Evolutionary conservation across 192 early-diverging fungal species (phyloP).

Genomic region (Rhizoclosmatium sp.): DNA sequence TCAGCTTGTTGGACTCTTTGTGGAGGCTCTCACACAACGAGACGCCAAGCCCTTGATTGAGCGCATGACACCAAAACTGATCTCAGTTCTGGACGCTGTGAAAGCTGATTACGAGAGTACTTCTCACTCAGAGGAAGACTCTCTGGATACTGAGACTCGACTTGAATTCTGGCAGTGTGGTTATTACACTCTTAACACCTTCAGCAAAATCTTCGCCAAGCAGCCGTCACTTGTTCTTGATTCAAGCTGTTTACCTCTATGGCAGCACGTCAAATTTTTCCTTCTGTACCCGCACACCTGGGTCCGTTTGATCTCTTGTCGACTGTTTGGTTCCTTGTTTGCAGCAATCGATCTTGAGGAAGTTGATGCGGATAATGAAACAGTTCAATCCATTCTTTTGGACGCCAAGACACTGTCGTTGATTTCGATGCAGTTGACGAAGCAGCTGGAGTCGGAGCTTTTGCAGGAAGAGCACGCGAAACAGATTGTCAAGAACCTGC

Average conservation of each 20-base stretch:
- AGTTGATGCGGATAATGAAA: conserved; percentile 45
- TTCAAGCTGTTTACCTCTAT: conserved; percentile 60
- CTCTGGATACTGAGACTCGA: conserved; percentile 64
- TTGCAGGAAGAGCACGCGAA: conserved; percentile 81
- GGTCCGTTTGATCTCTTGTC: conserved; percentile 77
- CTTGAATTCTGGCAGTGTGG: conserved; percentile 80
- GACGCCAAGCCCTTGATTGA: conserved; percentile 34
- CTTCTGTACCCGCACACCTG: conserved; percentile 90
- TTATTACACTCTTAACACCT: conserved; percentile 83
- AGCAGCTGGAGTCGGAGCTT: conserved; percentile 50
- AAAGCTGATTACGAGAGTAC: conserved; percentile 54
- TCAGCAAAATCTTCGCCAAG: conserved; percentile 69
- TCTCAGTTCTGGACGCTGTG: conserved; percentile 4
- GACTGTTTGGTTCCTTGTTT: conserved; percentile 83
- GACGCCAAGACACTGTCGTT: conserved; percentile 25
- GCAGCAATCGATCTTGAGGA: conserved; percentile 68
- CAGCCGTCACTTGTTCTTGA: conserved; percentile 36
- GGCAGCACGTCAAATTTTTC: conserved; percentile 70
- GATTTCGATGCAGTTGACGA: conserved; percentile 34
- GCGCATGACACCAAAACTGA: conserved; percentile 17
- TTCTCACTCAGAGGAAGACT: conserved; percentile 53
- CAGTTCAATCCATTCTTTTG: not conserved
- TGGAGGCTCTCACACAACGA: conserved; percentile 77
- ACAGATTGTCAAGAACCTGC: conserved; percentile 93
- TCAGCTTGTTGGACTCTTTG: conserved; percentile 84